Conservation (phyloP, 768 basidiomycete genomes). For the Postia placenta region DNA sequence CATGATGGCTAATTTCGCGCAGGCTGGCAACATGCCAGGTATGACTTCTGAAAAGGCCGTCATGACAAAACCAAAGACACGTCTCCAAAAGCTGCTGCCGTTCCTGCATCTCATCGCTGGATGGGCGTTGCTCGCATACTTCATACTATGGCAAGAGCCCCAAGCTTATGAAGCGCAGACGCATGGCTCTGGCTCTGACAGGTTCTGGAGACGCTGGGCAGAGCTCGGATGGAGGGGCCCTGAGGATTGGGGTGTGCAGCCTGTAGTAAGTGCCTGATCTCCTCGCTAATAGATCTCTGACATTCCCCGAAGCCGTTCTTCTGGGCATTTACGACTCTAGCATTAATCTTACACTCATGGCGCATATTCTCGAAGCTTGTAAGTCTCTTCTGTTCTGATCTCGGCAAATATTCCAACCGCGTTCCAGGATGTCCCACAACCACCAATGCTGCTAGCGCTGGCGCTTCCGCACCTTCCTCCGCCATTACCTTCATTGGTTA, state of each 20-base stretch:
- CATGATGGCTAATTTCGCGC: conserved; percentile 26
- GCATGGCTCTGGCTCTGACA: conserved; percentile 26
- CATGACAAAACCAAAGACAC: conserved; percentile 29
- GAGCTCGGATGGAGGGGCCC: conserved; percentile 39
- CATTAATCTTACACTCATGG: conserved; percentile 65
- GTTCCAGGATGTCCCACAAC: conserved; percentile 49
- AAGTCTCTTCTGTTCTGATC: conserved; percentile 21
- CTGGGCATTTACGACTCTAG: conserved; percentile 72
- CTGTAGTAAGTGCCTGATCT: conserved; percentile 42
- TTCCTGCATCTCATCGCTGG: conserved; percentile 58
- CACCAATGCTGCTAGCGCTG: conserved; percentile 52
- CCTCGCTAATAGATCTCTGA: not conserved
- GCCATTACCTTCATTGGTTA: conserved; percentile 55
- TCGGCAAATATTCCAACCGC: not conserved
- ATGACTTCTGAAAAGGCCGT: conserved; percentile 7
- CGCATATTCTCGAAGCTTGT: conserved; percentile 69
- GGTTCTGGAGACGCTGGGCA: conserved; percentile 59
- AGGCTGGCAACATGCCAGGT: conserved; percentile 22
- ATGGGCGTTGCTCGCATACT: conserved; percentile 63
- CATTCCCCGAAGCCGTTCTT: conserved; percentile 58
- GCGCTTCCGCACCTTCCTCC: conserved; percentile 62
- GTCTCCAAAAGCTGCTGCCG: conserved; percentile 56
- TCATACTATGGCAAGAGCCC: conserved; percentile 64
- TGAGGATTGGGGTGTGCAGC: conserved; percentile 44
- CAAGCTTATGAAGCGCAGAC: conserved; percentile 34